A percentile compares a stretch with the other conserved stretches of the same genome.
These are phyloP conservation scores for Salix udensis DNA, from an alignment of 345 rosid species.

Conservation along the genomic window DNA sequence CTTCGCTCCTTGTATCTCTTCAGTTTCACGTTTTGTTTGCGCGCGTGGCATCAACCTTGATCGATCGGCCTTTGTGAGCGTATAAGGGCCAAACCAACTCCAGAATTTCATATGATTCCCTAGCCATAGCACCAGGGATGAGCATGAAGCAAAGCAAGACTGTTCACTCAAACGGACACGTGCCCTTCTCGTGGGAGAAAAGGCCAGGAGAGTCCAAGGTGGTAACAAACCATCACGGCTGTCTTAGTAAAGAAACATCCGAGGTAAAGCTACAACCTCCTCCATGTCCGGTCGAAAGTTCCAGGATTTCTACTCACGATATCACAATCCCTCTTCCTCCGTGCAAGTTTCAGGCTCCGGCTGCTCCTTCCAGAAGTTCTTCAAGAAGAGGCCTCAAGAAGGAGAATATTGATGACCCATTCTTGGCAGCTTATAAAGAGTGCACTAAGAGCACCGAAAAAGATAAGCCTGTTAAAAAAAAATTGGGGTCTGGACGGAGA, in stretches of 20 bases:
- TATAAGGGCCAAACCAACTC: neutral
- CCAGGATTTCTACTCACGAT: conserved; percentile 11
- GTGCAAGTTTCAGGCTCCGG: conserved; percentile 22
- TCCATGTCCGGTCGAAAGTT: conserved; percentile 23
- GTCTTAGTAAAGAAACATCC: neutral
- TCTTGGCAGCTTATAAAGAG: conserved; percentile 45
- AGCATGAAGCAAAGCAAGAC: conserved; percentile 17
- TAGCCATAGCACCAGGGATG: neutral
- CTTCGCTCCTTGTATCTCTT: neutral
- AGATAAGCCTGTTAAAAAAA: conserved; percentile 8
- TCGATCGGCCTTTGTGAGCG: neutral
- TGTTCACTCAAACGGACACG: conserved; percentile 2
- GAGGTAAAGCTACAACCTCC: conserved; percentile 35
- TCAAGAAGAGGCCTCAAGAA: conserved; percentile 29
- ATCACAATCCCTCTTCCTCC: conserved; percentile 42
- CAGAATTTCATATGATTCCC: neutral
- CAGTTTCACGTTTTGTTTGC: conserved; percentile 11
- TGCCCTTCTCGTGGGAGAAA: conserved; percentile 48
- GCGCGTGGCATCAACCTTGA: neutral
- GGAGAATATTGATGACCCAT: conserved; percentile 35
- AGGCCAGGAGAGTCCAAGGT: conserved; percentile 33
- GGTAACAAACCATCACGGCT: neutral
- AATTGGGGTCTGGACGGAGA: neutral
- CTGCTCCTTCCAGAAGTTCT: conserved; percentile 24
- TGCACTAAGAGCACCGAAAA: conserved; percentile 43